Evolutionary conservation across 805 yeast genomes (phyloP).

Genomic region (Candida ovalis): DNA sequence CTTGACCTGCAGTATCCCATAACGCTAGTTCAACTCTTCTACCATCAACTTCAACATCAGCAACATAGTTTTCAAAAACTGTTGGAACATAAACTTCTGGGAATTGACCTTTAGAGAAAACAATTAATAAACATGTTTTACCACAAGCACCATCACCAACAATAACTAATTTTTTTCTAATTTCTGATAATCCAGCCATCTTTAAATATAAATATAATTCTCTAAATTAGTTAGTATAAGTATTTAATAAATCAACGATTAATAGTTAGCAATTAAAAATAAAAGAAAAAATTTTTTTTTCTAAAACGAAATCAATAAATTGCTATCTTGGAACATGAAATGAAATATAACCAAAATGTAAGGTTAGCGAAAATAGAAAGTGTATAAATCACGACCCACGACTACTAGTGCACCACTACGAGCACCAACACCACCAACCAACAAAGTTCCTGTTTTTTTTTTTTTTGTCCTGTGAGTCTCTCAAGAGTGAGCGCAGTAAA

Average conservation of each 20-base stretch:
- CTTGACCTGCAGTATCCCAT: conserved; percentile 99
- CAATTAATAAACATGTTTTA: conserved; percentile 87
- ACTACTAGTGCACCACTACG: too few species aligned
- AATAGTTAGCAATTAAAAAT: too few species aligned
- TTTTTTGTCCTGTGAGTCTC: too few species aligned
- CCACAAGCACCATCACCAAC: conserved; percentile 99
- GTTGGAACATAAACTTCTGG: conserved; percentile 96
- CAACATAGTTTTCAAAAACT: conserved; percentile 95
- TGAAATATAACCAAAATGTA: too few species aligned
- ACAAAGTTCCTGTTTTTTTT: too few species aligned
- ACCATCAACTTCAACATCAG: conserved; percentile 90
- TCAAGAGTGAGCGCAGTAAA: not conserved
- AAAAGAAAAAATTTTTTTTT: too few species aligned
- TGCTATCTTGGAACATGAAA: too few species aligned
- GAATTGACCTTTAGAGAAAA: conserved; percentile 81
- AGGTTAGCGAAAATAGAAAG: too few species aligned
- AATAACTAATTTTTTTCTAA: conserved; percentile 81
- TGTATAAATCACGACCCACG: too few species aligned
- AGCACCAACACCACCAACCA: too few species aligned
- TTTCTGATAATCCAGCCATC: conserved; percentile 48
- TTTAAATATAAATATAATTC: conserved; percentile 1
- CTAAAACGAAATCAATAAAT: too few species aligned
- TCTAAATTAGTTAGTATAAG: conserved; percentile 4
- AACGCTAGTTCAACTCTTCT: conserved; percentile 89
- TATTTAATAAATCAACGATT: not conserved